A percentile compares a stretch with the other conserved stretches of the same genome.
These are phyloP conservation scores for Spizellomyces sp. DNA, from an alignment of 192 early-diverging fungal species.

Conservation along the genomic window DNA sequence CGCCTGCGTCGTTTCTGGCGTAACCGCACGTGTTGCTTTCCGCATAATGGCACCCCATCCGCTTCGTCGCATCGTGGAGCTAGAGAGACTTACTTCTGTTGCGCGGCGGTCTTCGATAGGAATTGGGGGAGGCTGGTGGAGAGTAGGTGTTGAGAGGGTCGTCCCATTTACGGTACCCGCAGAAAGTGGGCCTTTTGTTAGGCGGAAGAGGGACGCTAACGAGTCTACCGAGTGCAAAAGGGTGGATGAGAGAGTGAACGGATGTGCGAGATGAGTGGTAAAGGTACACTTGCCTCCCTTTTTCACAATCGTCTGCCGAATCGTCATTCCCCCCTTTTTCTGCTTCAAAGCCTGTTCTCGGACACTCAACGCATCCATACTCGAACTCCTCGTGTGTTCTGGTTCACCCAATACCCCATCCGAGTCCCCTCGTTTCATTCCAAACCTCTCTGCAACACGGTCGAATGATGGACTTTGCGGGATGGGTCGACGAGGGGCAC, in stretches of 20 bases:
- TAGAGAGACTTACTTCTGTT: too few species aligned
- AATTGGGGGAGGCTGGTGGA: too few species aligned
- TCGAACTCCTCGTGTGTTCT: background rate
- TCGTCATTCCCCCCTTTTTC: background rate
- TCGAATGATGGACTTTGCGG: slow-evolving; percentile 9
- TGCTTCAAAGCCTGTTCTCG: background rate
- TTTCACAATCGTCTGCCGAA: background rate
- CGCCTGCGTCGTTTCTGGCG: too few species aligned
- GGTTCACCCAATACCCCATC: slow-evolving; percentile 8
- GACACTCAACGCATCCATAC: too few species aligned
- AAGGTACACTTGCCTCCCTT: background rate
- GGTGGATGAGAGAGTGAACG: background rate
- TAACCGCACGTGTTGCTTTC: too few species aligned
- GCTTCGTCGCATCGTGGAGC: too few species aligned
- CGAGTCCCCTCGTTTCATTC: slow-evolving; percentile 20
- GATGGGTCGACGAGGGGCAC: slow-evolving; percentile 9
- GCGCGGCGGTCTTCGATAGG: too few species aligned
- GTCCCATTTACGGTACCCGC: too few species aligned
- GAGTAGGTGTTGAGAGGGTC: too few species aligned
- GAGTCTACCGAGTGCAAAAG: slow-evolving; percentile 2
- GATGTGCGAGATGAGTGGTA: background rate
- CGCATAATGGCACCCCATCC: too few species aligned
- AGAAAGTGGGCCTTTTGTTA: background rate
- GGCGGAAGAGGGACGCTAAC: slow-evolving; percentile 19
- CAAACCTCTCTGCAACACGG: slow-evolving; percentile 13